These are phyloP conservation scores for Bryum argenteum DNA, from an alignment of 225 moss, liverwort and hornwort species.

Conservation along the genomic window DNA sequence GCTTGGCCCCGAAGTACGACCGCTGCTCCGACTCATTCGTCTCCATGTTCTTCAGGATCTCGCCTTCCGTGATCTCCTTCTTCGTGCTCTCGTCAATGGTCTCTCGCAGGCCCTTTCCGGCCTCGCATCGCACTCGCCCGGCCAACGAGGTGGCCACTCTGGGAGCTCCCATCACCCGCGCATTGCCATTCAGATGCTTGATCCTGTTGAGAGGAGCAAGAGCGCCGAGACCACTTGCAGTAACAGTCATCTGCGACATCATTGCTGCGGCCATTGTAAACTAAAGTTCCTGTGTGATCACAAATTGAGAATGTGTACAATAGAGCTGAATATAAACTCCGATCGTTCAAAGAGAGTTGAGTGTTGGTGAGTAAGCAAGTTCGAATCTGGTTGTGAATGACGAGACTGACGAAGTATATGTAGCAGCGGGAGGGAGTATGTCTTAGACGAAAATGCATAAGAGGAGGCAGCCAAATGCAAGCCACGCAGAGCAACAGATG, in stretches of 20 bases:
- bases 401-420: neutral
- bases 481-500: constrained; percentile 25
- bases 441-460: constrained; percentile 30
- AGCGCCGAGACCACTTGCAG: neutral
- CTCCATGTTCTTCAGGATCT: constrained; percentile 33
- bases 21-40: constrained; percentile 42
- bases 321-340: neutral
- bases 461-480: constrained; percentile 36
- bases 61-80: constrained; percentile 37
- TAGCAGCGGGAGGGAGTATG: neutral
- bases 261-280: constrained; percentile 23
- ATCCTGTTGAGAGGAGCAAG: neutral
- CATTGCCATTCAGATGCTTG: constrained; percentile 1
- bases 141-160: constrained; percentile 27
- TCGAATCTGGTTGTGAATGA: neutral
- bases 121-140: constrained; percentile 37
- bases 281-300: no score
- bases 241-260: constrained; percentile 25
- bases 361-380: neutral
- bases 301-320: neutral
- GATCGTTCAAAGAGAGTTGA: neutral
- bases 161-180: neutral
- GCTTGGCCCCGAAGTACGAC: constrained; percentile 44
- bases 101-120: constrained; percentile 25
- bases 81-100: constrained; percentile 35